phyloP scores from a whole-genome alignment of 73 alveolate genomes.

The Tetrahymena elliotti region DNA sequence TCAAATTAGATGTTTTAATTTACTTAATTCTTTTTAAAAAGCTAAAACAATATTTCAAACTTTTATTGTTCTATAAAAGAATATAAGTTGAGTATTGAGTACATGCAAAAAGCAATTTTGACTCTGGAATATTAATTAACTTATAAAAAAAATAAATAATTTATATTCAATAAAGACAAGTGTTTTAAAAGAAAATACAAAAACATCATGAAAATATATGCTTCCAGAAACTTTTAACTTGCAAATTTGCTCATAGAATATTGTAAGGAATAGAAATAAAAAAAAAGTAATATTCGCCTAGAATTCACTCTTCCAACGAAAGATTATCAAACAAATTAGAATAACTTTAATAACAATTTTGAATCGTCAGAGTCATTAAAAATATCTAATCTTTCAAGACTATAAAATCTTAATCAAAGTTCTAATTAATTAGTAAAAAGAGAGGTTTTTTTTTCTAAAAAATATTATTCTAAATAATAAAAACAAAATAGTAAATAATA shows the following conservation, averaged over 20 bases:
- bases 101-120: background rate
- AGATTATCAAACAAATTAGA: background rate
- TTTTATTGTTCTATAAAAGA: background rate
- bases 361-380: background rate
- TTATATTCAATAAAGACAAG: background rate
- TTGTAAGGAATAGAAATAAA: background rate
- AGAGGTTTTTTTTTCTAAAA: background rate
- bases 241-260: background rate
- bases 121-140: background rate
- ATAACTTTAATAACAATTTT: too few species aligned
- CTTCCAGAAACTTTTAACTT: background rate
- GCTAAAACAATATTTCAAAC: background rate
- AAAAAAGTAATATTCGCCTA: too few species aligned
- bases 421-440: background rate
- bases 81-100: background rate
- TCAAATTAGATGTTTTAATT: background rate
- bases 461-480: too few species aligned
- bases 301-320: background rate
- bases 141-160: too few species aligned
- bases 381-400: background rate
- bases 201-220: background rate
- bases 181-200: too few species aligned
- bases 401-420: too few species aligned
- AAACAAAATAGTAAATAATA: too few species aligned
- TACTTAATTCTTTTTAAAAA: too few species aligned